Conservation (phyloP, 192 early-diverging fungal genomes). For the Gaertneriomyces sp. region DNA sequence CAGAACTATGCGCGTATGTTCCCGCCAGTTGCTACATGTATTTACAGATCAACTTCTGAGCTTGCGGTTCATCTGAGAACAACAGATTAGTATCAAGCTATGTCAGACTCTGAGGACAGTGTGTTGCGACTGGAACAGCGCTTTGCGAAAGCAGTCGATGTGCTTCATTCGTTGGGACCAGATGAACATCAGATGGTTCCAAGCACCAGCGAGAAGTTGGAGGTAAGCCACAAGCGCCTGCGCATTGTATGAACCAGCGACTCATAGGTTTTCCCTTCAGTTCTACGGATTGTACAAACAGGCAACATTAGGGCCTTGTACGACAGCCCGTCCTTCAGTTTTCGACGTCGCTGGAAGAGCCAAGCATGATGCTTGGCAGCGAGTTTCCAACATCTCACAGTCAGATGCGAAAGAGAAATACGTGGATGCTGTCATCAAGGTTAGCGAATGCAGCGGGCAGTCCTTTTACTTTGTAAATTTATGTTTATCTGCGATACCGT, state of each 20-base stretch:
- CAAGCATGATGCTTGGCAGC: slow-evolving; percentile 40
- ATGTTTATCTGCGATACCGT: background rate
- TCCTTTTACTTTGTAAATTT: background rate
- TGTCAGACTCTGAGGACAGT: slow-evolving; percentile 5
- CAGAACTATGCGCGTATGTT: too few relatives aligned
- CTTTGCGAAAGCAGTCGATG: slow-evolving; percentile 23
- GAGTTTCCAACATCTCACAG: background rate
- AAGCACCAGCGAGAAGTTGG: slow-evolving; percentile 20
- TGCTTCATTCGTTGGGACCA: slow-evolving; percentile 19
- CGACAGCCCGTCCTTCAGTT: slow-evolving; percentile 34
- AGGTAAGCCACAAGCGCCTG: background rate
- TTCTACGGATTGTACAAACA: slow-evolving; percentile 53
- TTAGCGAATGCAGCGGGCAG: slow-evolving; percentile 2
- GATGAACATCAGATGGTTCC: slow-evolving; percentile 24
- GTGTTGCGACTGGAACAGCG: slow-evolving; percentile 14
- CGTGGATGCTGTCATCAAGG: slow-evolving; percentile 8
- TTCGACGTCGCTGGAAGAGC: slow-evolving; percentile 43
- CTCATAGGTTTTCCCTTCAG: slow-evolving; percentile 12
- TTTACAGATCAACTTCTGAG: too few relatives aligned
- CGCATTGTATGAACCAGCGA: background rate
- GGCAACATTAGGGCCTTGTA: slow-evolving; percentile 42
- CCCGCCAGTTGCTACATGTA: too few relatives aligned
- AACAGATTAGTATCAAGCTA: slow-evolving; percentile 1
- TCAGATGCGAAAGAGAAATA: slow-evolving; percentile 23
- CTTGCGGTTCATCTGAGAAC: too few relatives aligned